Percentiles rank a stretch among this genome's conserved stretches.
phyloP scores from a whole-genome alignment of 2,329 filamentous ascomycete species.

The Cercospora sojina region DNA sequence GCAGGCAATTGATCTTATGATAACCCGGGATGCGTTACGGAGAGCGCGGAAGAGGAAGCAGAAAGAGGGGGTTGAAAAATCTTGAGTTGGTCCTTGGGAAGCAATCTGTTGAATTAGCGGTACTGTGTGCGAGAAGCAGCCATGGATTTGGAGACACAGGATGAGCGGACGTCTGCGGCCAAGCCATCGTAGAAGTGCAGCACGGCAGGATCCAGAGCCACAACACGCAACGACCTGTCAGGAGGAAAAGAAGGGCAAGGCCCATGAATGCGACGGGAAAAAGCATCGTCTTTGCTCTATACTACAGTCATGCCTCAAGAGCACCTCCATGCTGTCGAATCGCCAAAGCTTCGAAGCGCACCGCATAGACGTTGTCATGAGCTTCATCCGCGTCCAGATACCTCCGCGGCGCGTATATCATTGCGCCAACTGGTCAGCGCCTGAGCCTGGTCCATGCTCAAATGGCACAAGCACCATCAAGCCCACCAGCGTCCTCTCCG shows the following conservation, averaged over 20 bases:
- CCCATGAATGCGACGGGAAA: neutral
- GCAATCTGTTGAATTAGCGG: neutral
- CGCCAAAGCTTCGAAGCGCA: neutral
- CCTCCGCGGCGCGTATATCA: neutral
- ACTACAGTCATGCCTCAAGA: neutral
- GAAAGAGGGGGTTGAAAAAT: neutral
- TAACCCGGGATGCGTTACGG: neutral
- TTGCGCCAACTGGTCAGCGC: neutral
- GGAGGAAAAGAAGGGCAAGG: neutral
- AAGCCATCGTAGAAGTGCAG: neutral
- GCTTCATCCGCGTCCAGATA: neutral
- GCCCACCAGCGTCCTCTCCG: conserved; percentile 6
- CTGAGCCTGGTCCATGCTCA: neutral
- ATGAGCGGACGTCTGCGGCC: neutral
- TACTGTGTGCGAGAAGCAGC: neutral
- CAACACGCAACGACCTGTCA: neutral
- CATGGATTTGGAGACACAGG: neutral
- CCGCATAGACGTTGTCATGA: neutral
- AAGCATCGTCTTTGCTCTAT: neutral
- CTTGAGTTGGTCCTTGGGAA: neutral
- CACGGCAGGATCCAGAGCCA: neutral
- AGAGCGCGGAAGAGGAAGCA: neutral
- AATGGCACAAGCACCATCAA: conserved; percentile 5
- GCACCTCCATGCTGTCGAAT: neutral
- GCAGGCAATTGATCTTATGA: neutral